phyloP scores from a whole-genome alignment of 2,329 filamentous ascomycete species.

The Orbilia oligospora region DNA sequence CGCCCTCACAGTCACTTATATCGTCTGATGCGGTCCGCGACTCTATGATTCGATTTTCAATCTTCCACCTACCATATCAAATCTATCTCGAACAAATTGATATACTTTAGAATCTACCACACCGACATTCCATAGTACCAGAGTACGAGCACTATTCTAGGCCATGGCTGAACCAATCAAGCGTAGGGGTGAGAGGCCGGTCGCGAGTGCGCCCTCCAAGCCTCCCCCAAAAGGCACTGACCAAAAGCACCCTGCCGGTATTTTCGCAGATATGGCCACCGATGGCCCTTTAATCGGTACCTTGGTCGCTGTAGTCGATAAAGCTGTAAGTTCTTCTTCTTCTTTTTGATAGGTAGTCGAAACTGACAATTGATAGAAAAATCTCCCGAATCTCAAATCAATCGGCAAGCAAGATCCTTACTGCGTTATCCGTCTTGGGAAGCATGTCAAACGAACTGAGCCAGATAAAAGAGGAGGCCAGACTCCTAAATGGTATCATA shows the following conservation, averaged over 20 bases:
- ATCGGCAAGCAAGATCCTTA: slow-evolving; percentile 99
- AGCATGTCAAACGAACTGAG: slow-evolving; percentile 96
- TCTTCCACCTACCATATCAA: not conserved
- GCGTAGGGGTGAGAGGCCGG: slow-evolving; percentile 50
- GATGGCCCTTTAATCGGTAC: slow-evolving; percentile 81
- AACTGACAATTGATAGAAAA: slow-evolving; percentile 73
- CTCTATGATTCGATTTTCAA: not conserved
- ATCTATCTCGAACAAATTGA: not conserved
- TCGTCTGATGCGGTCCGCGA: slow-evolving; percentile 7
- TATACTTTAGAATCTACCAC: not conserved
- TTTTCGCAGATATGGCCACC: slow-evolving; percentile 63
- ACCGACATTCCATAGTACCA: not conserved
- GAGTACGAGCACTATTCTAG: slow-evolving; percentile 35
- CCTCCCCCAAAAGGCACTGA: slow-evolving; percentile 58
- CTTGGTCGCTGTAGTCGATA: slow-evolving; percentile 89
- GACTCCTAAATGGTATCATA: slow-evolving; percentile 88
- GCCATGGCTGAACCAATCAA: slow-evolving; percentile 57
- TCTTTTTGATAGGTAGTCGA: not conserved
- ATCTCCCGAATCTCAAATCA: slow-evolving; percentile 93
- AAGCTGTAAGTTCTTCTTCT: slow-evolving; percentile 71
- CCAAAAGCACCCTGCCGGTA: slow-evolving; percentile 62
- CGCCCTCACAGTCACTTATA: not conserved
- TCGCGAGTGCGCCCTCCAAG: slow-evolving; percentile 23
- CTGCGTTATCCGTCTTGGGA: slow-evolving; percentile 91
- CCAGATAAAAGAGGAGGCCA: slow-evolving; percentile 95